phyloP scores from a whole-genome alignment of 192 early-diverging fungal genomes.

The Allomyces javanicus region DNA sequence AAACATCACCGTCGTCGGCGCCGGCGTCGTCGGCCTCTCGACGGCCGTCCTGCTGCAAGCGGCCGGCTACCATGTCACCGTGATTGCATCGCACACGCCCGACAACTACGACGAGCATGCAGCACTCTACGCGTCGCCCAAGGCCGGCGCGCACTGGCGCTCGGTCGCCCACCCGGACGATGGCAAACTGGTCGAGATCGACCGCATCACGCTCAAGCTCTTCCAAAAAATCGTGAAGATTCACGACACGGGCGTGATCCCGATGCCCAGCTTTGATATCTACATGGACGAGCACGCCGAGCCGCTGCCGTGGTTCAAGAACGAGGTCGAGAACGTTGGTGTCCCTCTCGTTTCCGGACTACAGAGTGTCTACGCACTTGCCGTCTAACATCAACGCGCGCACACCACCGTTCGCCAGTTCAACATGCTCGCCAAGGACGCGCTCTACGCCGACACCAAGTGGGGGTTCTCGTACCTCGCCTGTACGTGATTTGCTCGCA shows the following conservation, averaged over 20 bases:
- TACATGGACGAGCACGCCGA: background rate
- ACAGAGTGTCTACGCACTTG: too few species aligned
- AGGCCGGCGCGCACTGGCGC: conserved; percentile 48
- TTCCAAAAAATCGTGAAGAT: background rate
- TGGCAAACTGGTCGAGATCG: background rate
- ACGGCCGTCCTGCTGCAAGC: conserved; percentile 40
- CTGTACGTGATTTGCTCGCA: too few species aligned
- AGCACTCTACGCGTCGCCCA: conserved; percentile 18
- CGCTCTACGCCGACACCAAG: too few species aligned
- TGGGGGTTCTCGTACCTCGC: too few species aligned
- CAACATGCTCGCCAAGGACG: too few species aligned
- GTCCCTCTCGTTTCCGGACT: too few species aligned
- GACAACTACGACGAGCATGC: background rate
- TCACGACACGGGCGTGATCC: background rate
- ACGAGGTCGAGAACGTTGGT: background rate
- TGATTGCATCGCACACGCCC: conserved; percentile 27
- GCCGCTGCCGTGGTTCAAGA: background rate
- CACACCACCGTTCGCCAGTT: too few species aligned
- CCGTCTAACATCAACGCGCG: too few species aligned
- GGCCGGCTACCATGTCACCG: conserved; percentile 35
- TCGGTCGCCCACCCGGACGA: conserved; percentile 25
- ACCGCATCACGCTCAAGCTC: background rate
- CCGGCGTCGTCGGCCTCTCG: conserved; percentile 55
- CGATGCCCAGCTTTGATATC: background rate
- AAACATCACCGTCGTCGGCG: conserved; percentile 37